Evolutionary conservation across 768 basidiomycete species (phyloP).

Genomic region (Glaciozyma antarctica): DNA sequence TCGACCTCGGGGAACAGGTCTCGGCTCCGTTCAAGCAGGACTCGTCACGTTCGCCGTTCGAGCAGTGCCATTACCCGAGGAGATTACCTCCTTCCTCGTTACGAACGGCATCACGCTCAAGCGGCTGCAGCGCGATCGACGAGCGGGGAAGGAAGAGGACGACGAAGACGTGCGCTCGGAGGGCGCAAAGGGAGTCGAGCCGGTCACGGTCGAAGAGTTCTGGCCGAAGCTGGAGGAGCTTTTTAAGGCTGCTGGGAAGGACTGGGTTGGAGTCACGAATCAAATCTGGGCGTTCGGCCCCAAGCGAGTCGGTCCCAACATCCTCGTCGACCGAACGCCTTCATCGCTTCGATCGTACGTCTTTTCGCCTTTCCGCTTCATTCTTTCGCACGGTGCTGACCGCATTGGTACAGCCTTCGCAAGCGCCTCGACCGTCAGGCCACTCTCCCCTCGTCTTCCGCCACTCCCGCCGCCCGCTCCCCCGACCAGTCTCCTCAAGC

Average conservation of each 20-base stretch:
- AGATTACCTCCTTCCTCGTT: constrained; percentile 64
- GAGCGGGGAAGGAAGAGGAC: constrained; percentile 19
- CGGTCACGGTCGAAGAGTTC: constrained; percentile 62
- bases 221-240: constrained; percentile 61
- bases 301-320: constrained; percentile 69
- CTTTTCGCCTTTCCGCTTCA: not conserved
- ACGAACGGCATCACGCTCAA: constrained; percentile 60
- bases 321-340: constrained; percentile 61
- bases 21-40: constrained; percentile 57
- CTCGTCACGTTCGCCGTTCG: constrained; percentile 73
- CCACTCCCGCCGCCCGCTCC: constrained; percentile 18
- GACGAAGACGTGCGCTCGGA: constrained; percentile 22
- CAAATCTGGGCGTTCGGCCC: constrained; percentile 88
- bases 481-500: constrained; percentile 9
- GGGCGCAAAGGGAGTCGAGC: constrained; percentile 34
- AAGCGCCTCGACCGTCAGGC: constrained; percentile 27
- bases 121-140: constrained; percentile 49
- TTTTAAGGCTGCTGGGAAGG: constrained; percentile 57
- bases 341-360: constrained; percentile 37
- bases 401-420: constrained; percentile 17
- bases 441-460: constrained; percentile 16
- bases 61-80: constrained; percentile 65
- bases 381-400: not conserved
- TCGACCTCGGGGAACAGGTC: constrained; percentile 66
- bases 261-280: constrained; percentile 67